Percentiles rank a stretch among this genome's conserved stretches.
Conservation (phyloP, 2,329 filamentous ascomycete species). For the Pyrenochaeta sp. region DNA sequence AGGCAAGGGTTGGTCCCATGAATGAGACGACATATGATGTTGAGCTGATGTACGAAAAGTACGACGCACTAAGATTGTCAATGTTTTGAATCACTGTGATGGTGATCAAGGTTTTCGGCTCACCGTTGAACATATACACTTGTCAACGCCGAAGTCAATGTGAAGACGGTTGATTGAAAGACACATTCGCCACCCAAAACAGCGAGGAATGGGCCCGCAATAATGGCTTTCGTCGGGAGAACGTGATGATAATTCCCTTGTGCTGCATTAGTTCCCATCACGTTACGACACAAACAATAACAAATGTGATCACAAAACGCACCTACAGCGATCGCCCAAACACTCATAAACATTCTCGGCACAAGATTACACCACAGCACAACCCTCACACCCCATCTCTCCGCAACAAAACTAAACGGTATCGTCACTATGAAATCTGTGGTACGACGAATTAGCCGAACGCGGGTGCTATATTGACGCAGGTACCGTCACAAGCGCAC, state of each 20-base stretch:
- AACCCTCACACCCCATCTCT: slow-evolving; percentile 34
- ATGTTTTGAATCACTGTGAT: background rate
- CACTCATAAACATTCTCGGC: slow-evolving; percentile 36
- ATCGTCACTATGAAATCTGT: slow-evolving; percentile 46
- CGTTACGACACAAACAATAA: slow-evolving; percentile 10
- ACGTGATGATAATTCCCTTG: slow-evolving; percentile 32
- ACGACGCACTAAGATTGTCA: slow-evolving; percentile 35
- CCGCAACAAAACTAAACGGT: slow-evolving; percentile 44
- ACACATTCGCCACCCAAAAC: slow-evolving; percentile 48
- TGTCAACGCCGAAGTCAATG: slow-evolving; percentile 41
- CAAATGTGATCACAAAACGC: slow-evolving; percentile 8
- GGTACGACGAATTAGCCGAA: slow-evolving; percentile 13
- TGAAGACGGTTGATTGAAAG: slow-evolving; percentile 44
- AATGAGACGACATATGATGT: slow-evolving; percentile 45
- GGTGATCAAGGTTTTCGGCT: slow-evolving; percentile 5
- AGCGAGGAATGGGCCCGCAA: slow-evolving; percentile 39
- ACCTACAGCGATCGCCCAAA: slow-evolving; percentile 43
- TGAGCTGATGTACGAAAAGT: slow-evolving; percentile 46
- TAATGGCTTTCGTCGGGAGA: slow-evolving; percentile 40
- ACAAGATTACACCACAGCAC: slow-evolving; percentile 45
- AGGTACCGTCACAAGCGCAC: slow-evolving; percentile 2
- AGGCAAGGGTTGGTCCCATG: slow-evolving; percentile 44
- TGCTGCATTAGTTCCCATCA: slow-evolving; percentile 4
- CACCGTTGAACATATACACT: slow-evolving; percentile 42
- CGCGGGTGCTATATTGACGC: slow-evolving; percentile 2